phyloP scores from a whole-genome alignment of 2,329 filamentous ascomycete species.

The Apiospora phragmitis region DNA sequence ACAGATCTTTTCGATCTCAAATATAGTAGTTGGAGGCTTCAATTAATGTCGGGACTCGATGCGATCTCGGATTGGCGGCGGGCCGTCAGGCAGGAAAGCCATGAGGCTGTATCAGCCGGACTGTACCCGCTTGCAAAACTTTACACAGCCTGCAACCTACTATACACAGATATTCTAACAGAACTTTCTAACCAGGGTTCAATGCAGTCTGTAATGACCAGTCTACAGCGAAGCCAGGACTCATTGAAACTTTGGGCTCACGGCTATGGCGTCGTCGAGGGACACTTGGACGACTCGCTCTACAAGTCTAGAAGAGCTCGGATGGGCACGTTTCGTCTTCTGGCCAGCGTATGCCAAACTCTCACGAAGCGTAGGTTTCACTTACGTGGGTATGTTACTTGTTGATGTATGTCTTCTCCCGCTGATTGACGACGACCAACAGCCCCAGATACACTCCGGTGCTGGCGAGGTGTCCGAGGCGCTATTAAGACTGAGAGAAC shows the following conservation, averaged over 20 bases:
- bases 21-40: no score
- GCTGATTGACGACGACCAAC: no score
- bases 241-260: slow-evolving; percentile 19
- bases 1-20: no score
- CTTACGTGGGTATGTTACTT: no score
- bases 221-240: slow-evolving; percentile 15
- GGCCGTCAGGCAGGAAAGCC: no score
- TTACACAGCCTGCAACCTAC: slow-evolving; percentile 12
- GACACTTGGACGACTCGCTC: slow-evolving; percentile 14
- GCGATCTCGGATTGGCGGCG: no score
- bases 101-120: no score
- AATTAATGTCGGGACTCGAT: no score
- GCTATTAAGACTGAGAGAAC: no score
- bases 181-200: neutral
- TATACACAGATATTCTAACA: slow-evolving; percentile 13
- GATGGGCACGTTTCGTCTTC: slow-evolving; percentile 13
- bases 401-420: slow-evolving; percentile 10
- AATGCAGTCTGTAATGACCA: slow-evolving; percentile 4
- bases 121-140: neutral
- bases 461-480: no score
- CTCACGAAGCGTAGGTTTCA: slow-evolving; percentile 12
- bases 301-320: slow-evolving; percentile 16
- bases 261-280: slow-evolving; percentile 15
- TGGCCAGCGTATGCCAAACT: slow-evolving; percentile 17
- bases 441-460: no score